Evolutionary conservation across 805 yeast genomes (phyloP).

Genomic region (Wickerhamiella domercqiae): DNA sequence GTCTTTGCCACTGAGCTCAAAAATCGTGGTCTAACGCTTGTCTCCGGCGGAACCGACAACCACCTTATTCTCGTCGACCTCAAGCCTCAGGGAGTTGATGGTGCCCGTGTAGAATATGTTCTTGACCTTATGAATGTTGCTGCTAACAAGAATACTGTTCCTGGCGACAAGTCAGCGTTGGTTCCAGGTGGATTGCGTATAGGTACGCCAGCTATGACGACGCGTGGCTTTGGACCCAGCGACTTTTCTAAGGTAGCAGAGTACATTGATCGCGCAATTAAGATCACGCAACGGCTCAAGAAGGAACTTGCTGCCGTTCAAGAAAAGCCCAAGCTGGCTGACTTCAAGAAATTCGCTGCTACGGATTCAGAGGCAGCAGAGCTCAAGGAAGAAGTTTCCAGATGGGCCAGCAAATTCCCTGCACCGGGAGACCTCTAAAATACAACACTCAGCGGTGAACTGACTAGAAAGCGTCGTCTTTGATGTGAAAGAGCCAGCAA

Average conservation of each 20-base stretch:
- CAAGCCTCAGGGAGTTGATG: slow-evolving; percentile 70
- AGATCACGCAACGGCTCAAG: slow-evolving; percentile 46
- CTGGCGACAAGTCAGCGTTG: slow-evolving; percentile 90
- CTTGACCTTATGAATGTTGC: slow-evolving; percentile 87
- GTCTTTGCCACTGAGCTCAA: slow-evolving; percentile 55
- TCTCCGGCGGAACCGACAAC: slow-evolving; percentile 87
- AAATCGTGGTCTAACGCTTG: slow-evolving; percentile 56
- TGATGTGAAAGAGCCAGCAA: no score
- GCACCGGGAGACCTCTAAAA: slow-evolving; percentile 38
- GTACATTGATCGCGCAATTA: slow-evolving; percentile 66
- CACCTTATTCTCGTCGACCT: slow-evolving; percentile 79
- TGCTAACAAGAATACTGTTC: slow-evolving; percentile 88
- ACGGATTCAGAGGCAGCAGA: slow-evolving; percentile 39
- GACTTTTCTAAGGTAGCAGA: slow-evolving; percentile 73
- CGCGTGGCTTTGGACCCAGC: slow-evolving; percentile 69
- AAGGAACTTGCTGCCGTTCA: slow-evolving; percentile 53
- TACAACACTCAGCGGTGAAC: no score
- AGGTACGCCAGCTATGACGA: slow-evolving; percentile 98
- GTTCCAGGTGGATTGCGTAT: slow-evolving; percentile 94
- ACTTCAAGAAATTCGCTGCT: slow-evolving; percentile 57
- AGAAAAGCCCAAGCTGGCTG: slow-evolving; percentile 37
- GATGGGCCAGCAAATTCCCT: slow-evolving; percentile 63
- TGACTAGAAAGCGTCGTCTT: not conserved
- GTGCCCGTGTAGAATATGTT: slow-evolving; percentile 88
- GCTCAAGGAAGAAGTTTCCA: slow-evolving; percentile 49